A percentile compares a stretch with the other conserved stretches of the same genome.
Conservation (phyloP, 805 yeast species). For the Metschnikowia amazonensis region DNA sequence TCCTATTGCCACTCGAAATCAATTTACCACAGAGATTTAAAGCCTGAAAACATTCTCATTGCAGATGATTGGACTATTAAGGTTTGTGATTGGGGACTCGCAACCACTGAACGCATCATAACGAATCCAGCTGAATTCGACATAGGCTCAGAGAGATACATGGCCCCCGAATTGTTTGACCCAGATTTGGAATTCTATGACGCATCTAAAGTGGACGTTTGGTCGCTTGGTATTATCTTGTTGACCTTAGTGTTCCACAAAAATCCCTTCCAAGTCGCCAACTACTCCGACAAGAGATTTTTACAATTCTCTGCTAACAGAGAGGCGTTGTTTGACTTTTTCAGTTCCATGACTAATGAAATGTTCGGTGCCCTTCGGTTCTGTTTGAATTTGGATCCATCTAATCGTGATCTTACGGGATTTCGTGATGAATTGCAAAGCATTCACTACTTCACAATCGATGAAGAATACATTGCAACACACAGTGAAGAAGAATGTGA, state of each 20-base stretch:
- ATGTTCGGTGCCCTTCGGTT: constrained; percentile 79
- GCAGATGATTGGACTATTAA: constrained; percentile 51
- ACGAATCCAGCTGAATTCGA: constrained; percentile 60
- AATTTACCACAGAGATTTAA: constrained; percentile 54
- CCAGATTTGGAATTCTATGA: constrained; percentile 55
- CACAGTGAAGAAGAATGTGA: constrained; percentile 48
- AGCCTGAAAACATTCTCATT: constrained; percentile 55
- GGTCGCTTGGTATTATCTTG: constrained; percentile 85
- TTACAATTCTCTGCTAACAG: constrained; percentile 81
- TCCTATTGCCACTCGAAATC: constrained; percentile 47
- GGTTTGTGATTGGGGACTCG: constrained; percentile 58
- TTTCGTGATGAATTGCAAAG: constrained; percentile 59
- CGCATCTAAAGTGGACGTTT: constrained; percentile 78
- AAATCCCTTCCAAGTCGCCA: constrained; percentile 81
- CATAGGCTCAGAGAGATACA: constrained; percentile 85
- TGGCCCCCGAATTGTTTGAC: constrained; percentile 92
- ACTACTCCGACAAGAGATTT: constrained; percentile 75
- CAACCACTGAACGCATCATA: constrained; percentile 50
- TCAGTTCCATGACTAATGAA: constrained; percentile 83
- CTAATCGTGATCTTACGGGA: constrained; percentile 63
- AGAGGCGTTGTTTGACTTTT: constrained; percentile 87
- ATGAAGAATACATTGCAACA: constrained; percentile 50
- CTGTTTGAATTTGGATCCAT: constrained; percentile 80
- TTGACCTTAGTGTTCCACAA: constrained; percentile 83
- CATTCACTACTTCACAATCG: constrained; percentile 72